These are phyloP conservation scores for Monilinia polystroma DNA, from an alignment of 2,329 filamentous ascomycete genomes.

Conservation along the genomic window DNA sequence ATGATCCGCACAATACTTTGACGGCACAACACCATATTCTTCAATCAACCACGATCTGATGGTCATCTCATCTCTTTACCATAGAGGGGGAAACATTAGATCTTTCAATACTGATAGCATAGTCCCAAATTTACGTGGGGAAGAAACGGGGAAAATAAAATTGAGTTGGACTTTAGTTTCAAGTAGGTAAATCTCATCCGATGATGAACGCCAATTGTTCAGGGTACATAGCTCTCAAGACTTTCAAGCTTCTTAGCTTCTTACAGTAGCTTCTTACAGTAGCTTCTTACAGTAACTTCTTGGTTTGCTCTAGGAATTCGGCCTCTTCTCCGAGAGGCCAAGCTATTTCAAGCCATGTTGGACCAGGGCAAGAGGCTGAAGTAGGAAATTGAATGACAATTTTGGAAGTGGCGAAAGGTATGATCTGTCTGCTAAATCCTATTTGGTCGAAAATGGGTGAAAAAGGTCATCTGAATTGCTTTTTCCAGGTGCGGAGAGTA, in stretches of 20 bases:
- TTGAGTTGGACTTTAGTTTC: conserved; percentile 7
- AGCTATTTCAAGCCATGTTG: conserved; percentile 6
- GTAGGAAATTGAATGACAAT: conserved; percentile 17
- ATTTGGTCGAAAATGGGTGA: conserved; percentile 10
- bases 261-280: too few relatives aligned
- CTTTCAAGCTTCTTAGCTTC: neutral
- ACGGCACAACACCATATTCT: conserved; percentile 15
- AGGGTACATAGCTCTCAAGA: neutral
- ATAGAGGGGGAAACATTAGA: neutral
- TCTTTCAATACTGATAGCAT: neutral
- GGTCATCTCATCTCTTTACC: conserved; percentile 6
- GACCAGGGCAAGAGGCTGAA: neutral
- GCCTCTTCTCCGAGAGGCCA: conserved; percentile 13
- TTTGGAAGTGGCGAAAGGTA: conserved; percentile 7
- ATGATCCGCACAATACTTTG: conserved; percentile 10
- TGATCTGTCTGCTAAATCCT: neutral
- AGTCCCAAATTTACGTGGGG: conserved; percentile 5
- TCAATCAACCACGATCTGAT: conserved; percentile 9
- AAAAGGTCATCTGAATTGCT: conserved; percentile 19
- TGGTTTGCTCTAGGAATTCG: conserved; percentile 14
- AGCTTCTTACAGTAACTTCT: neutral
- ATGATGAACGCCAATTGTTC: conserved; percentile 5
- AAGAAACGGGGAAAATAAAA: conserved; percentile 15
- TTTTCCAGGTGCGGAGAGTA: conserved; percentile 4
- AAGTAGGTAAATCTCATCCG: conserved; percentile 5